These are phyloP conservation scores for Ilyonectria mors-panacis DNA, from an alignment of 2,329 filamentous ascomycete species.

Conservation along the genomic window DNA sequence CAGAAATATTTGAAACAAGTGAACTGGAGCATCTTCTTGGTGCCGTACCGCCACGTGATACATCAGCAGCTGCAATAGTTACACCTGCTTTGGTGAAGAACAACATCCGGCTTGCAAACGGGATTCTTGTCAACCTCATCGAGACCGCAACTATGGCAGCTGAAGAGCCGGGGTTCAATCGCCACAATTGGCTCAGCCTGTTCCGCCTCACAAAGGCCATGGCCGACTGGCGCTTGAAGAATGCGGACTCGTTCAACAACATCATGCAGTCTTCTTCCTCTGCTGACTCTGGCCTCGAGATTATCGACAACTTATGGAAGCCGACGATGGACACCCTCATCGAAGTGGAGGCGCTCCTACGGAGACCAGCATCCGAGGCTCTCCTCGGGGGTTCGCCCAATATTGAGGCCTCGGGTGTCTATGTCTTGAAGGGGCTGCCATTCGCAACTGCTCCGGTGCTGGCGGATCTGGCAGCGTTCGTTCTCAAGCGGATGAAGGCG, in stretches of 20 bases:
- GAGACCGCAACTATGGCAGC: constrained; percentile 33
- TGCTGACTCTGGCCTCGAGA: background rate
- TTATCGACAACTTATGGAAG: constrained; percentile 47
- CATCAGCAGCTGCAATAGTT: constrained; percentile 13
- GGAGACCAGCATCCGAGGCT: constrained; percentile 19
- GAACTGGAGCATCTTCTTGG: constrained; percentile 42
- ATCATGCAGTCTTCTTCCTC: constrained; percentile 3
- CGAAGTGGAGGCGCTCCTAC: constrained; percentile 39
- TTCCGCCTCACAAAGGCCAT: constrained; percentile 24
- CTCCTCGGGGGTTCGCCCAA: background rate
- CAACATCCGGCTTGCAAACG: constrained; percentile 31
- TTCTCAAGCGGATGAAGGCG: constrained; percentile 37
- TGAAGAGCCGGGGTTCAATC: constrained; percentile 33
- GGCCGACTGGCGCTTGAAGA: constrained; percentile 22
- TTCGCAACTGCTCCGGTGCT: constrained; percentile 14
- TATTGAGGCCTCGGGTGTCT: constrained; percentile 17
- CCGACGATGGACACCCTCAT: constrained; percentile 50
- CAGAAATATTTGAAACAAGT: constrained; percentile 7
- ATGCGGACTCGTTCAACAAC: constrained; percentile 16
- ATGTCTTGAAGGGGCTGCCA: constrained; percentile 31
- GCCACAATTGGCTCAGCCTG: constrained; percentile 20
- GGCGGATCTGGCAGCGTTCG: constrained; percentile 38
- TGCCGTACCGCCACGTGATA: constrained; percentile 31
- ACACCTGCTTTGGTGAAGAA: constrained; percentile 12
- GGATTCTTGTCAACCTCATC: constrained; percentile 33